These are phyloP conservation scores for Salix koriyanagi DNA, from an alignment of 345 rosid species.

Conservation along the genomic window DNA sequence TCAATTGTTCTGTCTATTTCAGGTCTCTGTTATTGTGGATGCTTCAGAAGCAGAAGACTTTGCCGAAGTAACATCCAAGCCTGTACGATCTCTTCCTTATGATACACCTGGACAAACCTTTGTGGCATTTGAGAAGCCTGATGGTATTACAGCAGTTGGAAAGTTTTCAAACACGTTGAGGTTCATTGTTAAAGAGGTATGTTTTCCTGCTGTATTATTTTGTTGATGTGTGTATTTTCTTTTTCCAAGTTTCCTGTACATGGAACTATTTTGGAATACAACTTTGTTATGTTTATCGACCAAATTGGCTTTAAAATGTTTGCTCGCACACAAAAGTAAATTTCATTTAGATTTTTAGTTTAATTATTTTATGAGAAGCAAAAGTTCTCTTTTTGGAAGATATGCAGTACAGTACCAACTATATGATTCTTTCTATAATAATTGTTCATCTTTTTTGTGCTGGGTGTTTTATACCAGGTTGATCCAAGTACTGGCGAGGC, in stretches of 20 bases:
- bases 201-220: not conserved
- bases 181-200: slow-evolving; percentile 91
- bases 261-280: not conserved
- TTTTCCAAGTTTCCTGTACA: not conserved
- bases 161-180: slow-evolving; percentile 85
- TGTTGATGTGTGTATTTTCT: not conserved
- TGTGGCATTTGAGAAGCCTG: slow-evolving; percentile 85
- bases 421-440: not conserved
- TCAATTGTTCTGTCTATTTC: slow-evolving; percentile 25
- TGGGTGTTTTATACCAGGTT: slow-evolving; percentile 46
- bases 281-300: not conserved
- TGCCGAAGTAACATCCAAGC: slow-evolving; percentile 57
- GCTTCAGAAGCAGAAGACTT: slow-evolving; percentile 91
- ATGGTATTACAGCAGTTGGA: slow-evolving; percentile 71
- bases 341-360: not conserved
- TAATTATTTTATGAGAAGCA: not conserved
- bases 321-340: not conserved
- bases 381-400: not conserved
- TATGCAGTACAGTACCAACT: not conserved
- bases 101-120: slow-evolving; percentile 91
- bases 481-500: slow-evolving; percentile 84
- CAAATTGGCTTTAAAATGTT: not conserved
- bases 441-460: not conserved
- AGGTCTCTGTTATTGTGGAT: slow-evolving; percentile 87
- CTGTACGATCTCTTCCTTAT: slow-evolving; percentile 78